Percentiles rank a stretch among this genome's conserved stretches.
phyloP scores from a whole-genome alignment of 805 yeast genomes.

The Hanseniaspora nectarophila region DNA sequence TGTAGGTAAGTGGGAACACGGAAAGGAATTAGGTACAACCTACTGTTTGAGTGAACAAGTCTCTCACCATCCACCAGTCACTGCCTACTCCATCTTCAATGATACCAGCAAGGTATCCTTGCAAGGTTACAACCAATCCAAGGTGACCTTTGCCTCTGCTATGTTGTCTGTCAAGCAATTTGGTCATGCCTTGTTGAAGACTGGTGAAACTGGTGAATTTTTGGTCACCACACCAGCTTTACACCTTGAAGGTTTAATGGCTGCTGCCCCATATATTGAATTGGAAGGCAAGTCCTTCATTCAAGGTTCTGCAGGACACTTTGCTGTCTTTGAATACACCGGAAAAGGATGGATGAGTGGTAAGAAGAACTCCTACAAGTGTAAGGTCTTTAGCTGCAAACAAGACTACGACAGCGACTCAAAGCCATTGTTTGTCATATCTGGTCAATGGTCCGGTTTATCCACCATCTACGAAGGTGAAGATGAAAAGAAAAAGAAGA shows the following conservation, averaged over 20 bases:
- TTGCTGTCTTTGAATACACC: constrained; percentile 60
- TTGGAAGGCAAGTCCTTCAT: constrained; percentile 79
- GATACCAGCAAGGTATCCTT: constrained; percentile 54
- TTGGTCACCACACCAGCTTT: constrained; percentile 83
- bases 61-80: constrained; percentile 93
- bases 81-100: constrained; percentile 79
- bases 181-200: constrained; percentile 72
- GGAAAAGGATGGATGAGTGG: constrained; percentile 96
- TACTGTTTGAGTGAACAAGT: constrained; percentile 81
- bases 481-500: constrained; percentile 24
- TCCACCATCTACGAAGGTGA: constrained; percentile 38
- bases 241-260: constrained; percentile 85
- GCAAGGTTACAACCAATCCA: constrained; percentile 84
- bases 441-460: constrained; percentile 86
- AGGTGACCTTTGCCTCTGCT: constrained; percentile 65
- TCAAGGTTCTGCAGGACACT: constrained; percentile 68
- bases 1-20: constrained; percentile 73
- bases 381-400: constrained; percentile 52
- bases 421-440: constrained; percentile 62
- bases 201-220: constrained; percentile 28
- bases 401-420: constrained; percentile 39
- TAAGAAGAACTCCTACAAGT: constrained; percentile 85
- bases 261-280: constrained; percentile 90
- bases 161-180: constrained; percentile 78
- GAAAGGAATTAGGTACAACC: constrained; percentile 58